Conservation (phyloP, 371 early-diverging fungal species). For the Lichtheimia ramosa region DNA sequence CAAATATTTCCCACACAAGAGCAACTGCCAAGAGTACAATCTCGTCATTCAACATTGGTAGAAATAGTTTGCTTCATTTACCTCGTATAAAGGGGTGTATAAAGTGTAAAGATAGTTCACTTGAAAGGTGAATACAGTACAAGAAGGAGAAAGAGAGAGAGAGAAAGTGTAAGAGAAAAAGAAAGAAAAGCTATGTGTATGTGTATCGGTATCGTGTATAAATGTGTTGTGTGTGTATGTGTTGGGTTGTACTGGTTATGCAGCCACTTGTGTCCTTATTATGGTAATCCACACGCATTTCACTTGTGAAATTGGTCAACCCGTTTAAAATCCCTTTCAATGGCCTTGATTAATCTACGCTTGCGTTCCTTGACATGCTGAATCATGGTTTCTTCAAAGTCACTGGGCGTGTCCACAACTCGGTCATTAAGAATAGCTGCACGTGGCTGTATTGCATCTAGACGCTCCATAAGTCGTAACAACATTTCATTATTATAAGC, state of each 20-base stretch:
- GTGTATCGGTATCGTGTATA: neutral
- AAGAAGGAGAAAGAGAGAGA: neutral
- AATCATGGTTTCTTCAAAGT: constrained; percentile 21
- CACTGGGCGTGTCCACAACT: constrained; percentile 12
- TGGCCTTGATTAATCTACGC: constrained; percentile 20
- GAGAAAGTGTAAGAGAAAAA: constrained; percentile 2
- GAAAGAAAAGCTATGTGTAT: neutral
- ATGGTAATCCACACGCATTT: neutral
- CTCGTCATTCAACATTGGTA: too few species aligned
- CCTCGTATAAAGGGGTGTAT: too few species aligned
- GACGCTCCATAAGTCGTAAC: constrained; percentile 33
- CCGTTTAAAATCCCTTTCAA: constrained; percentile 11
- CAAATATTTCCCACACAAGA: too few species aligned
- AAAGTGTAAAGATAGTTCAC: neutral
- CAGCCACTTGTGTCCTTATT: neutral
- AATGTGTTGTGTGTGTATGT: neutral
- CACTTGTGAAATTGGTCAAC: constrained; percentile 2
- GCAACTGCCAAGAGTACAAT: too few species aligned
- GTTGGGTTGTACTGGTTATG: constrained; percentile 1
- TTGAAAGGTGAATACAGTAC: neutral
- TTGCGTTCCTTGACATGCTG: constrained; percentile 32
- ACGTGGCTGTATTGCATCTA: constrained; percentile 39
- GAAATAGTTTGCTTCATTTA: too few species aligned
- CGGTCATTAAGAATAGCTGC: constrained; percentile 16
- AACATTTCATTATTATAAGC: constrained; percentile 40